phyloP scores from a whole-genome alignment of 2,329 filamentous ascomycete species.

The Madurella fahalii region DNA sequence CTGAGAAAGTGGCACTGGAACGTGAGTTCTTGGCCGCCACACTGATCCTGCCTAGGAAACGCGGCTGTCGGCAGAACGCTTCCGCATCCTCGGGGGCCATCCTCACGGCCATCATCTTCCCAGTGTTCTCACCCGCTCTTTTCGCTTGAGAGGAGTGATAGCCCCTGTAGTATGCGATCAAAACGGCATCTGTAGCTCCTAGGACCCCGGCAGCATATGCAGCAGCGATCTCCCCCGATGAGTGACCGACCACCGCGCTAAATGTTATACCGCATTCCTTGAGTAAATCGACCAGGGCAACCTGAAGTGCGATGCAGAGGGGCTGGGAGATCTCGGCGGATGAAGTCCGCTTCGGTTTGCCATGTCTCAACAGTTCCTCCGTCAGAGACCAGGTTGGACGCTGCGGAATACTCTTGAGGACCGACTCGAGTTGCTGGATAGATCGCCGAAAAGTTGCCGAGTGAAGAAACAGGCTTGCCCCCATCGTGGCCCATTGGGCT shows the following conservation, averaged over 20 bases:
- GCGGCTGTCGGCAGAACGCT: not conserved
- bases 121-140: conserved; percentile 13
- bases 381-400: no score
- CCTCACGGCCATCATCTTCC: conserved; percentile 13
- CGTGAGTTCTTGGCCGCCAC: conserved; percentile 12
- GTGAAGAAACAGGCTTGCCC: conserved; percentile 23
- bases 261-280: conserved; percentile 30
- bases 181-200: conserved; percentile 34
- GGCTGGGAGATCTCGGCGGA: no score
- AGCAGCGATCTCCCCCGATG: conserved; percentile 42
- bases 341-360: no score
- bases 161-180: conserved; percentile 39
- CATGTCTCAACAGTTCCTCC: no score
- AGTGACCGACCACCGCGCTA: conserved; percentile 39
- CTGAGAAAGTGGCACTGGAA: conserved; percentile 7
- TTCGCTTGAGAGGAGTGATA: conserved; percentile 25
- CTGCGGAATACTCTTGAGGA: conserved; percentile 21
- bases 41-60: not conserved
- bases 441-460: conserved; percentile 15
- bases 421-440: conserved; percentile 9
- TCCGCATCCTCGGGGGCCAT: not conserved
- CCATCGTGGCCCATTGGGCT: conserved; percentile 32
- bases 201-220: conserved; percentile 40
- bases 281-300: conserved; percentile 40
- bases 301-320: conserved; percentile 34